These are phyloP conservation scores for Colletotrichum simmondsii DNA, from an alignment of 2,329 filamentous ascomycete species.

Conservation along the genomic window DNA sequence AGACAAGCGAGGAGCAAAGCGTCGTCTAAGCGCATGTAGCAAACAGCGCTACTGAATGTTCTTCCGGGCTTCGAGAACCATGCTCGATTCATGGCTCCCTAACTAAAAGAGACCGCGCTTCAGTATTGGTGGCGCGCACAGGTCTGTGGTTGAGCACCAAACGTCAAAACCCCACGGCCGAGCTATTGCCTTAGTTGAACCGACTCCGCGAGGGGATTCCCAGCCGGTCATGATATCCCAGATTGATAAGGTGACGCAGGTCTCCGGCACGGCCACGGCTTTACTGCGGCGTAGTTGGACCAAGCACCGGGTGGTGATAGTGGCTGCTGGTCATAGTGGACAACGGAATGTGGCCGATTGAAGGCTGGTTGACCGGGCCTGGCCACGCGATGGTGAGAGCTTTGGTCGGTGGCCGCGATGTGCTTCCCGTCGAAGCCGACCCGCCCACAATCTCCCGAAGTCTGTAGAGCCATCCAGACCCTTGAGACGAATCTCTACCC, in stretches of 20 bases:
- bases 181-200: not conserved
- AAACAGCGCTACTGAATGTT: conserved; percentile 13
- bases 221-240: conserved; percentile 19
- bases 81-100: conserved; percentile 21
- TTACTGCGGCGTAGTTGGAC: not conserved
- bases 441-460: conserved; percentile 30
- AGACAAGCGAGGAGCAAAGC: not conserved
- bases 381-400: conserved; percentile 10
- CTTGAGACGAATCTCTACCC: not conserved
- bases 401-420: conserved; percentile 5
- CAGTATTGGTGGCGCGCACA: conserved; percentile 7
- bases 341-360: conserved; percentile 26
- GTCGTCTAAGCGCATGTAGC: conserved; percentile 12
- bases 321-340: not conserved
- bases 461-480: conserved; percentile 15
- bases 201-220: conserved; percentile 20
- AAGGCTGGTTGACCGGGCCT: not conserved
- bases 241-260: conserved; percentile 26
- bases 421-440: conserved; percentile 20
- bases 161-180: not conserved
- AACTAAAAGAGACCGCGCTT: not conserved
- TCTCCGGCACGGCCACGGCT: not conserved
- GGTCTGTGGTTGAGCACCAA: not conserved
- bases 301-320: not conserved
- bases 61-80: conserved; percentile 26